phyloP scores from a whole-genome alignment of 2,329 filamentous ascomycete genomes.

The Meredithiella fracta region DNA sequence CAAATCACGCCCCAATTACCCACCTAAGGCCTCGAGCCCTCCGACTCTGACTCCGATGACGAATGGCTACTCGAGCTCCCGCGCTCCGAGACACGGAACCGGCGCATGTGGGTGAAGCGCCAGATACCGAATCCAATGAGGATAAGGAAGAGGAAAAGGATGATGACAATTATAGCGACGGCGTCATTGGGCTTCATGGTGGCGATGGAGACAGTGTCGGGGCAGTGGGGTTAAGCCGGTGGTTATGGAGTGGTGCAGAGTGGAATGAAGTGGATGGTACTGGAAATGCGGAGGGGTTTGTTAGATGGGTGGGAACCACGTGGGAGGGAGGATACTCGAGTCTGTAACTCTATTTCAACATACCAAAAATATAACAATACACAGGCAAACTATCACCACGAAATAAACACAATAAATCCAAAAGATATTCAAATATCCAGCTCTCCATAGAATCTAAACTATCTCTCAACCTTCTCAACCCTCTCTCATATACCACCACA shows the following conservation, averaged over 20 bases:
- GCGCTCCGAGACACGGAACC: not conserved
- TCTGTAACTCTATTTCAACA: too few relatives aligned
- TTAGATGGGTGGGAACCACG: too few relatives aligned
- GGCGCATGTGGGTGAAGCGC: conserved; percentile 33
- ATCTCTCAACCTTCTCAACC: not conserved
- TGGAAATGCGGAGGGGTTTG: too few relatives aligned
- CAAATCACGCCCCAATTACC: not conserved
- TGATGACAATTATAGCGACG: conserved; percentile 52
- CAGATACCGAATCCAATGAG: conserved; percentile 48
- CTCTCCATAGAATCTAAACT: too few relatives aligned
- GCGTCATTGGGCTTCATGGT: conserved; percentile 45
- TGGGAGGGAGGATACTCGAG: too few relatives aligned
- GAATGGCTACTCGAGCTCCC: not conserved
- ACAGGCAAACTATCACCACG: too few relatives aligned
- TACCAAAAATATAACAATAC: too few relatives aligned
- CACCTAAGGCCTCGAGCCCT: not conserved
- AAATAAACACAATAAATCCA: too few relatives aligned
- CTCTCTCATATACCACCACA: not conserved
- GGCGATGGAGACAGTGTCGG: not conserved
- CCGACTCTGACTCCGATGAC: not conserved
- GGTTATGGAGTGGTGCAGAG: not conserved
- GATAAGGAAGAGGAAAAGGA: conserved; percentile 46
- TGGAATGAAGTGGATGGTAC: too few relatives aligned
- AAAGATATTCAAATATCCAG: too few relatives aligned
- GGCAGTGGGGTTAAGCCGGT: not conserved